A percentile compares a stretch with the other conserved stretches of the same genome.
These are phyloP conservation scores for Tricholoma sp. DNA, from an alignment of 768 basidiomycete genomes.

Conservation along the genomic window DNA sequence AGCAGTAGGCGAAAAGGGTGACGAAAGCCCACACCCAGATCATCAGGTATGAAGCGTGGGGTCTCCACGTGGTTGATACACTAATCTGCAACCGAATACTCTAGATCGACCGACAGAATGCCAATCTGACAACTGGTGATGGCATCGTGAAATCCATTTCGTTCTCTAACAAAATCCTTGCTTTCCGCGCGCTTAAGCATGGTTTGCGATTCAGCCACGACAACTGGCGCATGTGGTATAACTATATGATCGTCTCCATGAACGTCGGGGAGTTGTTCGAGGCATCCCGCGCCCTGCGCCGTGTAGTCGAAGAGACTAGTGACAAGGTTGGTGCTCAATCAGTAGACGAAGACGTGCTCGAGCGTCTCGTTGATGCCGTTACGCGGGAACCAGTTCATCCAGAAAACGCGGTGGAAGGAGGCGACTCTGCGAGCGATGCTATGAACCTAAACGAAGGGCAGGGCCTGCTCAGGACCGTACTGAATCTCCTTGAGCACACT, in stretches of 20 bases:
- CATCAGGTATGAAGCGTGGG: constrained; percentile 19
- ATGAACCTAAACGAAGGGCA: constrained; percentile 57
- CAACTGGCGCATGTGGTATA: constrained; percentile 98
- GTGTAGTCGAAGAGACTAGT: constrained; percentile 75
- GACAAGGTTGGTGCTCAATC: constrained; percentile 42
- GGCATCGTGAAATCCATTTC: constrained; percentile 35
- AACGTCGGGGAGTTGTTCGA: constrained; percentile 92
- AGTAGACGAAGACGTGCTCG: constrained; percentile 85
- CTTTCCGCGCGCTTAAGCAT: constrained; percentile 89
- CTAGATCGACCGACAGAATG: not conserved
- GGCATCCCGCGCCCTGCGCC: constrained; percentile 74
- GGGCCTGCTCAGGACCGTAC: constrained; percentile 61
- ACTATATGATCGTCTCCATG: constrained; percentile 91
- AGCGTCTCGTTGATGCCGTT: constrained; percentile 84
- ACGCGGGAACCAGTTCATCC: constrained; percentile 46
- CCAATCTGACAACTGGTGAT: not conserved
- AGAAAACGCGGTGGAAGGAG: constrained; percentile 28
- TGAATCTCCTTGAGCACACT: constrained; percentile 66
- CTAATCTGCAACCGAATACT: not conserved
- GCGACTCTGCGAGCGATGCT: not conserved
- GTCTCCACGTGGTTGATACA: constrained; percentile 8
- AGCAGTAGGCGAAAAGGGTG: constrained; percentile 26
- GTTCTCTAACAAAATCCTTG: constrained; percentile 76
- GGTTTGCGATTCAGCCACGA: constrained; percentile 81
- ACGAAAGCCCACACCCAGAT: constrained; percentile 18